Evolutionary conservation across 2,329 filamentous ascomycete genomes (phyloP).

Genomic region (Sclerotinia nivalis): DNA sequence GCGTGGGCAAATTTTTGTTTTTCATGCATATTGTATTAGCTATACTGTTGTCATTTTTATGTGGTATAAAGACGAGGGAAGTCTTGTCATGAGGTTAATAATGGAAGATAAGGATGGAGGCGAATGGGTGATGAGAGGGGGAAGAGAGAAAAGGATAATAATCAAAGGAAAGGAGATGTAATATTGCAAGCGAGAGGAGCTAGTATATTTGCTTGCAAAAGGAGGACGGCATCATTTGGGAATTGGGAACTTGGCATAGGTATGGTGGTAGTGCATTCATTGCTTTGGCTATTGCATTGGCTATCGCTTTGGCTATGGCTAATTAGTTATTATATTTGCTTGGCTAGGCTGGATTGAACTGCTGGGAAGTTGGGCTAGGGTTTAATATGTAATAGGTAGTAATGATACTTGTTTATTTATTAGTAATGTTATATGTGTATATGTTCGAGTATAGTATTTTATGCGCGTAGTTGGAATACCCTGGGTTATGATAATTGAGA

Average conservation of each 20-base stretch:
- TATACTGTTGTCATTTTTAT: neutral
- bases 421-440: too few relatives aligned
- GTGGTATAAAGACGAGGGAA: neutral
- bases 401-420: too few relatives aligned
- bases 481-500: too few relatives aligned
- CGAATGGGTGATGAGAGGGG: neutral
- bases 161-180: neutral
- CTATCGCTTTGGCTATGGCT: neutral
- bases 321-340: neutral
- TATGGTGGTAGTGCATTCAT: neutral
- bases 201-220: neutral
- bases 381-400: too few relatives aligned
- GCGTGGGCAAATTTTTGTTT: neutral
- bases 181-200: neutral
- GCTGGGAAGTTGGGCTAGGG: neutral
- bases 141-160: neutral
- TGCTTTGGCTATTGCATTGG: constrained; percentile 18
- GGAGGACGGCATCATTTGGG: neutral
- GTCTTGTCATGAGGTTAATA: neutral
- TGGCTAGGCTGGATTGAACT: neutral
- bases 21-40: neutral
- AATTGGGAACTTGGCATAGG: neutral
- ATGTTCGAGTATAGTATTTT: too few relatives aligned
- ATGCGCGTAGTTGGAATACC: too few relatives aligned
- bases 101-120: neutral